A percentile compares a stretch with the other conserved stretches of the same genome.
Conservation (phyloP, 768 basidiomycete species). For the Pleurotus tuber-regium region DNA sequence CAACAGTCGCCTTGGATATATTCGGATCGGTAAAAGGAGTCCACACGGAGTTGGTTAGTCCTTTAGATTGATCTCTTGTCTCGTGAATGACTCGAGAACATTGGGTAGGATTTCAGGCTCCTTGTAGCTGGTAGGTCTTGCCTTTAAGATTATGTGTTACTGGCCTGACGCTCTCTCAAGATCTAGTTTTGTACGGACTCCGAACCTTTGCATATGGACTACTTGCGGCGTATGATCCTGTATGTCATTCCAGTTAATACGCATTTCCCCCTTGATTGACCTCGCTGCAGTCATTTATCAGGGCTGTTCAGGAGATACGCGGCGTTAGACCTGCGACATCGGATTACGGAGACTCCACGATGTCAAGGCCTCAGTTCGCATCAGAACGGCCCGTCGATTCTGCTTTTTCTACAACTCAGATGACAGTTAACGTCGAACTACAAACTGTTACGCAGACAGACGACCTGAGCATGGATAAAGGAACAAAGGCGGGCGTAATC, state of each 20-base stretch:
- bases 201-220: slow-evolving; percentile 17
- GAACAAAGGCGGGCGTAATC: background rate
- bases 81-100: too few species aligned
- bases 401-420: background rate
- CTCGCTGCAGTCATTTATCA: slow-evolving; percentile 10
- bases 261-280: too few species aligned
- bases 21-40: slow-evolving; percentile 15
- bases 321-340: background rate
- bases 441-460: background rate
- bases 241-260: background rate
- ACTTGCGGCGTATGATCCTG: slow-evolving; percentile 17
- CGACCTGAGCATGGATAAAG: background rate
- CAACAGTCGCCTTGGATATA: slow-evolving; percentile 20
- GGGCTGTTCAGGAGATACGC: slow-evolving; percentile 11
- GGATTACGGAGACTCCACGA: background rate
- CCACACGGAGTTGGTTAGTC: slow-evolving; percentile 13
- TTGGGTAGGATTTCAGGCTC: slow-evolving; percentile 17
- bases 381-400: background rate
- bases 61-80: too few species aligned
- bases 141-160: too few species aligned
- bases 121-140: slow-evolving; percentile 15
- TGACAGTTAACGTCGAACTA: slow-evolving; percentile 9
- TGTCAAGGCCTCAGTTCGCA: slow-evolving; percentile 2
- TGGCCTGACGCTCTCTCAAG: slow-evolving; percentile 3
- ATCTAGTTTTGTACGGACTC: slow-evolving; percentile 17